Conservation (phyloP, 1,284 basidiomycete genomes). For the Naganishia cerealis region DNA sequence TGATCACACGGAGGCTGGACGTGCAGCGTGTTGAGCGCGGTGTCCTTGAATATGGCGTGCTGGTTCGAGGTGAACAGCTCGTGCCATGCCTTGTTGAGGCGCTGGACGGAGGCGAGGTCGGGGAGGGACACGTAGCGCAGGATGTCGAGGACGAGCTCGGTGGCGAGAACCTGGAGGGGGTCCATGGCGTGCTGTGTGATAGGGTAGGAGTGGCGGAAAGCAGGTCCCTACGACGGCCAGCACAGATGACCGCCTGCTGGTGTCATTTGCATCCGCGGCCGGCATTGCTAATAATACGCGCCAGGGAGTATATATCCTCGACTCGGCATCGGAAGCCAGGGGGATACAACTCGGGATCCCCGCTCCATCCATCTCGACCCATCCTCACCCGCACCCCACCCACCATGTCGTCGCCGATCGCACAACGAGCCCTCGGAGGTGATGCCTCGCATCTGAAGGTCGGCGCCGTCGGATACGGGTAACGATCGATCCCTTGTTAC, state of each 20-base stretch:
- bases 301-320: too few relatives aligned
- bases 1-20: not conserved
- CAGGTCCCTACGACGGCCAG: not conserved
- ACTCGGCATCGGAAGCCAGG: too few relatives aligned
- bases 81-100: conserved; percentile 40
- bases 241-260: not conserved
- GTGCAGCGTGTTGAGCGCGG: not conserved
- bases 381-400: not conserved
- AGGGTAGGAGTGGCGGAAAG: too few relatives aligned
- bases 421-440: conserved; percentile 32
- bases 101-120: conserved; percentile 37
- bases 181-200: conserved; percentile 33
- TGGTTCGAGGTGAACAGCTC: conserved; percentile 33
- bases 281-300: too few relatives aligned
- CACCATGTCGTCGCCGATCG: conserved; percentile 31
- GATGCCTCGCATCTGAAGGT: conserved; percentile 34
- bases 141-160: conserved; percentile 44
- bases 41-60: conserved; percentile 35
- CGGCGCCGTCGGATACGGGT: conserved; percentile 36
- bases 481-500: not conserved
- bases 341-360: too few relatives aligned
- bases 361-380: too few relatives aligned
- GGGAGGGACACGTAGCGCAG: conserved; percentile 40
- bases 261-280: not conserved
- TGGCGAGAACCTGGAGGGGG: conserved; percentile 42